Conservation (phyloP, 257 asterid genomes). For the Solanum appendiculatum region DNA sequence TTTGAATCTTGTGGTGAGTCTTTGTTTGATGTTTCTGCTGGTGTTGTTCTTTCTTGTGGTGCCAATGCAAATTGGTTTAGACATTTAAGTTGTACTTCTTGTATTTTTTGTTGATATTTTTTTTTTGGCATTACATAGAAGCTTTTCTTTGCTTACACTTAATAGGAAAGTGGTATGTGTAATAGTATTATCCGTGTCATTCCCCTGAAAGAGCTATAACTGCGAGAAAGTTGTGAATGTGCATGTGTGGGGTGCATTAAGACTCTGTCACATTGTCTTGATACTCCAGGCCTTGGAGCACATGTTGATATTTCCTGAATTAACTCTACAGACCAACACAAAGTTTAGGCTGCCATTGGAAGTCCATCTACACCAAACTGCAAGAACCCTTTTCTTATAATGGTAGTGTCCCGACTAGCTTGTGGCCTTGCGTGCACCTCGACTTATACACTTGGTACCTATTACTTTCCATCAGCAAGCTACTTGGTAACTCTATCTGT, state of each 20-base stretch:
- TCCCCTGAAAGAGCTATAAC: neutral
- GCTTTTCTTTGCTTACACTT: neutral
- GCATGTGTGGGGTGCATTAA: neutral
- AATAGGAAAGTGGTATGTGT: neutral
- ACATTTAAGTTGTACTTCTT: neutral
- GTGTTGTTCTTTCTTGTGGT: neutral
- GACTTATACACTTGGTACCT: neutral
- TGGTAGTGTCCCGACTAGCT: neutral
- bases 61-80: neutral
- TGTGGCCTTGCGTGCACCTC: neutral
- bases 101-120: neutral
- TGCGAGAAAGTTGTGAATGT: neutral
- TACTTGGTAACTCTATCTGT: neutral
- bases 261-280: neutral
- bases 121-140: neutral
- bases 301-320: neutral
- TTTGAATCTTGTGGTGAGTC: conserved; percentile 85
- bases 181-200: neutral
- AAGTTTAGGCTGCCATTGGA: neutral
- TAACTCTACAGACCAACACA: neutral
- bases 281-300: neutral
- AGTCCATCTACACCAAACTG: neutral
- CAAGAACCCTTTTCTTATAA: neutral
- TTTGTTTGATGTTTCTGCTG: neutral
- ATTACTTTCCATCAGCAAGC: neutral